Evolutionary conservation across 345 rosid species (phyloP).

Genomic region (Schrenkiella parvula): DNA sequence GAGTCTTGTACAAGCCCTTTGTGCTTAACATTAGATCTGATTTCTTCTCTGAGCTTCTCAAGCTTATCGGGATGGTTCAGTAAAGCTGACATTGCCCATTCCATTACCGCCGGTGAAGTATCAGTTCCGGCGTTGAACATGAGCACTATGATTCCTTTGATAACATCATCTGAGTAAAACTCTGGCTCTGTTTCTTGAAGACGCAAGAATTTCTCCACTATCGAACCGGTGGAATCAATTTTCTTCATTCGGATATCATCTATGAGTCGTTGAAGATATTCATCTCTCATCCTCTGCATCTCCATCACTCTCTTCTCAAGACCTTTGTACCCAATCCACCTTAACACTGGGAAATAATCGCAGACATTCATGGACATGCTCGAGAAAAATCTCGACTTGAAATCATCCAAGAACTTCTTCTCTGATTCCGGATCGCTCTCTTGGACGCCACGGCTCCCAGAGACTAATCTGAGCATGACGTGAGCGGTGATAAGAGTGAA

Average conservation of each 20-base stretch:
- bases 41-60: conserved; percentile 47
- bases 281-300: conserved; percentile 44
- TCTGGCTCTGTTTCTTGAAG: conserved; percentile 54
- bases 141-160: conserved; percentile 40
- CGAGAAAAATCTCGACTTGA: conserved; percentile 42
- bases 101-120: conserved; percentile 39
- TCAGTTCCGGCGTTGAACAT: conserved; percentile 60
- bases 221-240: conserved; percentile 16
- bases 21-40: conserved; percentile 34
- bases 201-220: conserved; percentile 39
- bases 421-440: conserved; percentile 31
- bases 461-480: conserved; percentile 22
- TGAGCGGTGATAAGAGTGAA: conserved; percentile 27
- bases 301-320: conserved; percentile 38
- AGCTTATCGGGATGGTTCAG: conserved; percentile 46
- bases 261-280: conserved; percentile 36
- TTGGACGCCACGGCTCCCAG: conserved; percentile 31
- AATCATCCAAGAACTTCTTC: conserved; percentile 34
- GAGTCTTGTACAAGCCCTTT: conserved; percentile 40
- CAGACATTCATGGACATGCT: conserved; percentile 33
- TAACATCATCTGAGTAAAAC: conserved; percentile 39
- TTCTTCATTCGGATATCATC: conserved; percentile 37
- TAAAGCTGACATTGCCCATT: conserved; percentile 64
- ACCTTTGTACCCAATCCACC: conserved; percentile 48
- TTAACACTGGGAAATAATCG: conserved; percentile 46